phyloP scores from a whole-genome alignment of 2,329 filamentous ascomycete genomes.

The Geosmithia putterillii region DNA sequence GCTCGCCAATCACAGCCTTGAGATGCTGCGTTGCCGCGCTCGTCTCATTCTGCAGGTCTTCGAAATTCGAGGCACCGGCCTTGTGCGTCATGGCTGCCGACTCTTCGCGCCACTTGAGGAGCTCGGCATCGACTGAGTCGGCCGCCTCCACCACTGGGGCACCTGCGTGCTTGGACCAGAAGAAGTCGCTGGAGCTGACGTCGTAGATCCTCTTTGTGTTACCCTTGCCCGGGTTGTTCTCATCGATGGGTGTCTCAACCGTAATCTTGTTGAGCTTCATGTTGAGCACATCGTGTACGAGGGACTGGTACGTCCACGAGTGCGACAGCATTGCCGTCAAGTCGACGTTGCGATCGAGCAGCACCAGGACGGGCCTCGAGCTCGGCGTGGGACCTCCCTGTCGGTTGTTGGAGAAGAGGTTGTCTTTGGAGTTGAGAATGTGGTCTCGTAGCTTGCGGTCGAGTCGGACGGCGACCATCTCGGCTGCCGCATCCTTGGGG shows the following conservation, averaged over 20 bases:
- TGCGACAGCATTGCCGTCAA: conserved; percentile 98
- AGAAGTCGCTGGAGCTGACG: conserved; percentile 81
- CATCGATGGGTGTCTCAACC: conserved; percentile 72
- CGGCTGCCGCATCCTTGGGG: conserved; percentile 82
- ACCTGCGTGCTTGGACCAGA: conserved; percentile 88
- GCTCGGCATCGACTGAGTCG: conserved; percentile 87
- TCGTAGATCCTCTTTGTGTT: conserved; percentile 84
- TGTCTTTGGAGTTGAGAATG: conserved; percentile 94
- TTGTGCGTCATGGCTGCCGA: conserved; percentile 90
- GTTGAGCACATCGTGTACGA: conserved; percentile 54
- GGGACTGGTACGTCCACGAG: conserved; percentile 69
- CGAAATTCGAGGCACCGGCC: conserved; percentile 82
- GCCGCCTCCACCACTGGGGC: conserved; percentile 91
- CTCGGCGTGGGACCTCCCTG: conserved; percentile 50
- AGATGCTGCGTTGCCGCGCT: conserved; percentile 85
- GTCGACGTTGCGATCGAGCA: conserved; percentile 92
- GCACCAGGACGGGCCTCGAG: conserved; percentile 77
- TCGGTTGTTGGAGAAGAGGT: conserved; percentile 70
- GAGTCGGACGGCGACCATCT: conserved; percentile 87
- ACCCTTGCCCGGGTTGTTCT: conserved; percentile 60
- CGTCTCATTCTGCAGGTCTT: conserved; percentile 84
- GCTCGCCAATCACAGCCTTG: conserved; percentile 85
- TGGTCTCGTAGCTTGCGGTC: conserved; percentile 94
- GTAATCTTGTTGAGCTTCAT: conserved; percentile 80
- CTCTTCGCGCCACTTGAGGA: conserved; percentile 92